Base-by-base conservation (phyloP, 371 early-diverging fungal genomes). In the Aphelidium insulamus region DNA sequence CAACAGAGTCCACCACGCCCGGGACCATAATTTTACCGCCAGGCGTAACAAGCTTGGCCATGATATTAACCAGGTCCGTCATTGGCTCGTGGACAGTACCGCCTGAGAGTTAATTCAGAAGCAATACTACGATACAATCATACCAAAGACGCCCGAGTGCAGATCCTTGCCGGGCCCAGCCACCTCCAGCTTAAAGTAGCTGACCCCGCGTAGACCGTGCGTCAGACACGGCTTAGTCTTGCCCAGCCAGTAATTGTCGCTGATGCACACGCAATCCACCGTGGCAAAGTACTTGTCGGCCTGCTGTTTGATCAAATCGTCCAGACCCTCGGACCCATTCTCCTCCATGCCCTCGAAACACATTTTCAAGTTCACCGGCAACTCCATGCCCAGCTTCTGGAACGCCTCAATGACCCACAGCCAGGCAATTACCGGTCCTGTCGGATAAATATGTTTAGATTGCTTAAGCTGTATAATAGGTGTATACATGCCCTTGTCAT, bases 181-280 rank as follows among this genome's bases (percentile, higher is more conserved):
- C 39, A 83, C 52, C 30, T 55, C 55, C 38, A 82, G 33, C 40
- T 66, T 66, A 66, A 76, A 88, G 58, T 84, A 84, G 38, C 78
- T 79, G 38, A 87, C 74, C 38, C 95, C 95, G 33, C 95, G 83
- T 31, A 94, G 73, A 37, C 95, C 95, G 50, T 91, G 88, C 23
- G 92, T 94, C 45, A 94, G 56, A 60, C 92, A 90, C 28, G 95
- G 95, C 61, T 82, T 88, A 41, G 57, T 72, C 29, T 76, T 85
- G 37, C 87, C 86, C 22, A 90, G 64, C 91, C 92, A 91, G 62
- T 86, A 75, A 77, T 94, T 94, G 63, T 94, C 95, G 34, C 72
- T 69, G 46, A 94, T 91, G 64, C 86, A 87, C 30, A 88, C 86
- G 38, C 69, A 74, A 55, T 94, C 95, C 3, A 80, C 83, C 48